Base-by-base conservation (phyloP, 2,329 filamentous ascomycete species). In the Lasiodiplodia gonubiensis region DNA sequence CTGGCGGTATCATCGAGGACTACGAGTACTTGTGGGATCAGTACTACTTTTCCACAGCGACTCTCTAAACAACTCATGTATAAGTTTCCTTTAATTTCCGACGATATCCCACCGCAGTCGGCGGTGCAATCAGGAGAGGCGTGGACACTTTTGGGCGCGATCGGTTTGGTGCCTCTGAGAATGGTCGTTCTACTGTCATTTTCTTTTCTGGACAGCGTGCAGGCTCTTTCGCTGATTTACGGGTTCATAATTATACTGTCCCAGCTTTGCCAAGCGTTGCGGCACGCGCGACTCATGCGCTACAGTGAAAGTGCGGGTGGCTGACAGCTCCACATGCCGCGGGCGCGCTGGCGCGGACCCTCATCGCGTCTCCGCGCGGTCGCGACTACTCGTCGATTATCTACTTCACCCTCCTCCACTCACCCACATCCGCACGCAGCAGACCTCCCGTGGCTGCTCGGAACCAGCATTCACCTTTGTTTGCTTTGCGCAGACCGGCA, bases 21-120 rank as follows among this genome's bases (percentile, higher is more conserved):
- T 99, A 99, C 77, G 92, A 97, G 79, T 98, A 96, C 78, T 84
- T 99, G 37, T 99, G 95, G 95, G 93, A 97, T 80, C 94, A 96
- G 74, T 98, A 97, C 79, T 96, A 98, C 80, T 99, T 98, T 79
- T 85, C 88, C 21, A 90, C 88, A 1, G 85, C 87, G 30, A 90
- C 87, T 5, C 71, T 86, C 69, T 87, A 51, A 67, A 39, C 23
- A 23, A 14, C 12, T 25, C 8, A 11, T 27, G n/a, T 27, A 33
- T 18, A 37, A 16, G 5, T 42, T 61, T 61, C 46, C 23, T 67
- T 60, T 21, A 18, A 25, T 61, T n/a, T 11, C 21, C 25, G 46
- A 67, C 48, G 65, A 67, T 67, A 67, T 67, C 65, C 54, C 37
- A 59, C 25, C 46, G 46, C 46, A 39, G 59, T 37, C 27, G 59